phyloP scores from a whole-genome alignment of 2,329 filamentous ascomycete species.

The Beauveria varroae region DNA sequence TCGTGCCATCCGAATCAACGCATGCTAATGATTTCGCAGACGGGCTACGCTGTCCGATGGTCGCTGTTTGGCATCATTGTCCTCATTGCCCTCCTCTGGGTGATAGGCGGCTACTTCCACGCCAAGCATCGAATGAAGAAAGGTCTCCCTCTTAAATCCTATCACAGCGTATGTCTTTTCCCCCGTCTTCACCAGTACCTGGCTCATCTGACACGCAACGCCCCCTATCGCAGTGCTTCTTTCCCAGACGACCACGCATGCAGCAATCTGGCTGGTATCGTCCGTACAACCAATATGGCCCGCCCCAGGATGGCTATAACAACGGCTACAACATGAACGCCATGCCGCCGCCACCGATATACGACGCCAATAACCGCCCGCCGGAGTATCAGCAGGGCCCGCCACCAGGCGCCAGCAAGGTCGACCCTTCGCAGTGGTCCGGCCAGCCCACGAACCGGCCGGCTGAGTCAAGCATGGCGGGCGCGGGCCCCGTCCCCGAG shows the following conservation, averaged over 20 bases:
- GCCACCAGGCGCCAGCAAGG: slow-evolving; percentile 42
- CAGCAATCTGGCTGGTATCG: slow-evolving; percentile 42
- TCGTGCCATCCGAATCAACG: neutral
- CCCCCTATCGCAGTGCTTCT: slow-evolving; percentile 37
- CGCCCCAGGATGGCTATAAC: slow-evolving; percentile 26
- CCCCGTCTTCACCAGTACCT: neutral
- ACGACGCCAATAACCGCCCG: slow-evolving; percentile 46
- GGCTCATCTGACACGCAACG: no score
- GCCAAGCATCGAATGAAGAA: slow-evolving; percentile 58
- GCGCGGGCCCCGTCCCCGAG: slow-evolving; percentile 10
- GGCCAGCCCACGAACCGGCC: slow-evolving; percentile 16
- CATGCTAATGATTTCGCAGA: slow-evolving; percentile 29
- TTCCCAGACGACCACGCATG: slow-evolving; percentile 38
- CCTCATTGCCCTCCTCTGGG: slow-evolving; percentile 49
- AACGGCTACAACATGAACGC: slow-evolving; percentile 43
- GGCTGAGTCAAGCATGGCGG: slow-evolving; percentile 18
- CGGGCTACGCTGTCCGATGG: slow-evolving; percentile 63
- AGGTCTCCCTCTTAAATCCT: slow-evolving; percentile 57
- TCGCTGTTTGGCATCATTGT: slow-evolving; percentile 57
- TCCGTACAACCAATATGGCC: slow-evolving; percentile 12
- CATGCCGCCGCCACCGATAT: slow-evolving; percentile 49
- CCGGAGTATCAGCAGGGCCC: slow-evolving; percentile 43
- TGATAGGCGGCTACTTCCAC: slow-evolving; percentile 63
- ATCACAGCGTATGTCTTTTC: slow-evolving; percentile 54
- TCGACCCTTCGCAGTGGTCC: slow-evolving; percentile 42